Conservation (phyloP, 192 early-diverging fungal species). For the Backusella tarrabulga region DNA sequence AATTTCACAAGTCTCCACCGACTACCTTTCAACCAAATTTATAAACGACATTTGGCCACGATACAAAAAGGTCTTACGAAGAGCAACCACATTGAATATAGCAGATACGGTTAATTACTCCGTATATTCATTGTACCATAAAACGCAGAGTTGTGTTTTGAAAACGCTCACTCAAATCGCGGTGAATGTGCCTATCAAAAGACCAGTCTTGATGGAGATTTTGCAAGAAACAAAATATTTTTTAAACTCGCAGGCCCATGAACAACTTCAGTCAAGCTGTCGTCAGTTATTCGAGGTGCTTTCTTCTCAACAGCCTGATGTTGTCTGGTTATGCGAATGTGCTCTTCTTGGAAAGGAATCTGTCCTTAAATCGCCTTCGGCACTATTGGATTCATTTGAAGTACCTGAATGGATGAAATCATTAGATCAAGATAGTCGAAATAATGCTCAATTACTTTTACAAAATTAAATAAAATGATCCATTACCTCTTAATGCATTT, state of each 20-base stretch:
- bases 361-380: not conserved
- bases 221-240: slow-evolving; percentile 10
- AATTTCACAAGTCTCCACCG: slow-evolving; percentile 40
- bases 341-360: not conserved
- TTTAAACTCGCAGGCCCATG: slow-evolving; percentile 7
- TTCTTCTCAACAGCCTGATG: slow-evolving; percentile 19
- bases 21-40: slow-evolving; percentile 42
- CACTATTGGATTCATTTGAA: not conserved
- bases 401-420: slow-evolving; percentile 5
- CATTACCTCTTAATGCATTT: not conserved
- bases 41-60: slow-evolving; percentile 47
- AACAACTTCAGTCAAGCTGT: slow-evolving; percentile 17
- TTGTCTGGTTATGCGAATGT: slow-evolving; percentile 21
- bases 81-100: not conserved
- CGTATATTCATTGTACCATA: slow-evolving; percentile 26
- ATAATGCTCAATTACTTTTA: slow-evolving; percentile 3
- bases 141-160: slow-evolving; percentile 22
- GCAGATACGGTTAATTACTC: slow-evolving; percentile 22
- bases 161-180: slow-evolving; percentile 22
- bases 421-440: not conserved
- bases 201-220: slow-evolving; percentile 11
- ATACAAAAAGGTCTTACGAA: slow-evolving; percentile 27
- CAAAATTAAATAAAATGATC: slow-evolving; percentile 1
- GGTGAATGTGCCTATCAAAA: slow-evolving; percentile 16
- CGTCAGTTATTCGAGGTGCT: not conserved